These are phyloP conservation scores for Pelargonium cotyledonis DNA, from an alignment of 441 rosid species.

Conservation along the genomic window DNA sequence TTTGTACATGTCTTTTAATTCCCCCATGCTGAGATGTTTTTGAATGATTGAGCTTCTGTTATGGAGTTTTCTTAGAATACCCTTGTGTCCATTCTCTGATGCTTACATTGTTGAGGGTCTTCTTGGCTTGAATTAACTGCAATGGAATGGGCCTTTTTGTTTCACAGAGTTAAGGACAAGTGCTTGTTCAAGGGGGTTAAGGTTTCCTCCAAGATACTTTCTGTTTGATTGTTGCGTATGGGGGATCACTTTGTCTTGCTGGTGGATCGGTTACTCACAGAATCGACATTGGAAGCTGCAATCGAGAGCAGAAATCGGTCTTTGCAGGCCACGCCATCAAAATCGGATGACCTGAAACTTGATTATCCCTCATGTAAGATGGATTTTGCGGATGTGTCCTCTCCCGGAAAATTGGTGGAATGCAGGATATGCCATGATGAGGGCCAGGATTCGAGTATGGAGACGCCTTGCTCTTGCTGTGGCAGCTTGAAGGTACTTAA, in stretches of 20 bases:
- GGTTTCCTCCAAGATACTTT: constrained; percentile 5
- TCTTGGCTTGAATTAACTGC: constrained; percentile 14
- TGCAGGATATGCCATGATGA: constrained; percentile 96
- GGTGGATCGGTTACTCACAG: constrained; percentile 85
- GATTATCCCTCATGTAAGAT: constrained; percentile 28
- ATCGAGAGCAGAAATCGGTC: constrained; percentile 63
- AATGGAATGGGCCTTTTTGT: constrained; percentile 9
- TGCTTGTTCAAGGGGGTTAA: constrained; percentile 16
- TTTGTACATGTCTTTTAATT: constrained; percentile 19
- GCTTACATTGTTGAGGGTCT: background rate
- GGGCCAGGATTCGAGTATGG: constrained; percentile 79
- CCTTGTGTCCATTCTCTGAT: background rate
- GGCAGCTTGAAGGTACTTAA: constrained; percentile 79
- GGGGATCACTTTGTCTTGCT: constrained; percentile 91
- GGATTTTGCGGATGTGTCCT: constrained; percentile 37
- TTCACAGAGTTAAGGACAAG: constrained; percentile 32
- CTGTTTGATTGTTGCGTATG: constrained; percentile 30
- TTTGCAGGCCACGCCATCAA: constrained; percentile 37
- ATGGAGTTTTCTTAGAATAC: background rate
- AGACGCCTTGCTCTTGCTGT: constrained; percentile 82
- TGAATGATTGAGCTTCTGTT: constrained; percentile 1
- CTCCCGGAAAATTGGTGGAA: constrained; percentile 50
- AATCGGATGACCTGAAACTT: constrained; percentile 29
- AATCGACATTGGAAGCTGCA: constrained; percentile 79
- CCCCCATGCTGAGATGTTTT: constrained; percentile 9